Evolutionary conservation across 2,329 filamentous ascomycete genomes (phyloP).

Genomic region (Microthyrium microscopicum): DNA sequence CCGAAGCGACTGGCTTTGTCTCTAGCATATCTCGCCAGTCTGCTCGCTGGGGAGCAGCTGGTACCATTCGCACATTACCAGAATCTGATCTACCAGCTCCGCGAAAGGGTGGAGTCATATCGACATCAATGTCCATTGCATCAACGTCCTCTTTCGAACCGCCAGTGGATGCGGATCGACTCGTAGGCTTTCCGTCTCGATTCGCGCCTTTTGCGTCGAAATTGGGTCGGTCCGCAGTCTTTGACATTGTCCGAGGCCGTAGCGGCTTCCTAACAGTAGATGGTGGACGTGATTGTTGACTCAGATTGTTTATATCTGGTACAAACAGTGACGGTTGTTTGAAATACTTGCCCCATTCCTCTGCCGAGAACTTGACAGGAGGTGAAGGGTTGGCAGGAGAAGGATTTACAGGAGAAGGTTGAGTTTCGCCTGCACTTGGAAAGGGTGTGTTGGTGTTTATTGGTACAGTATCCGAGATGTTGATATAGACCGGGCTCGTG

Average conservation of each 20-base stretch:
- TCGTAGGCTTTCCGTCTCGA: neutral
- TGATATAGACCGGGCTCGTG: neutral
- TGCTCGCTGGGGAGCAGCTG: constrained; percentile 1
- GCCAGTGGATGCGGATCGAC: neutral
- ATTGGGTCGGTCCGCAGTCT: no score
- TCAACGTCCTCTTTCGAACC: constrained; percentile 4
- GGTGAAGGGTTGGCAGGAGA: no score
- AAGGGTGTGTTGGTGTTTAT: constrained; percentile 1
- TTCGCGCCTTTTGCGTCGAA: no score
- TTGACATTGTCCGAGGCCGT: constrained; percentile 2
- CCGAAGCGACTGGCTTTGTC: neutral
- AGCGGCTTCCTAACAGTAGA: constrained; percentile 2
- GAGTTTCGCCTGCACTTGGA: neutral
- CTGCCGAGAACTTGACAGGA: constrained; percentile 5
- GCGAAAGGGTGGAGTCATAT: neutral
- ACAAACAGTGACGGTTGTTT: constrained; percentile 5
- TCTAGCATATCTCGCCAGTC: constrained; percentile 7
- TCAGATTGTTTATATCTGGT: no score
- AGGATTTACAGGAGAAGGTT: no score
- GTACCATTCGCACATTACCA: constrained; percentile 1
- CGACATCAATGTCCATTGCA: constrained; percentile 8
- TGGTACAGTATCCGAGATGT: neutral
- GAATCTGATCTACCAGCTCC: neutral
- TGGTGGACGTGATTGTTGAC: constrained; percentile 2
- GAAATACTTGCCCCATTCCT: constrained; percentile 6